Percentiles rank a stretch among this genome's conserved stretches.
Evolutionary conservation across 2,329 filamentous ascomycete species (phyloP).

Genomic region (Helotiales sp.): DNA sequence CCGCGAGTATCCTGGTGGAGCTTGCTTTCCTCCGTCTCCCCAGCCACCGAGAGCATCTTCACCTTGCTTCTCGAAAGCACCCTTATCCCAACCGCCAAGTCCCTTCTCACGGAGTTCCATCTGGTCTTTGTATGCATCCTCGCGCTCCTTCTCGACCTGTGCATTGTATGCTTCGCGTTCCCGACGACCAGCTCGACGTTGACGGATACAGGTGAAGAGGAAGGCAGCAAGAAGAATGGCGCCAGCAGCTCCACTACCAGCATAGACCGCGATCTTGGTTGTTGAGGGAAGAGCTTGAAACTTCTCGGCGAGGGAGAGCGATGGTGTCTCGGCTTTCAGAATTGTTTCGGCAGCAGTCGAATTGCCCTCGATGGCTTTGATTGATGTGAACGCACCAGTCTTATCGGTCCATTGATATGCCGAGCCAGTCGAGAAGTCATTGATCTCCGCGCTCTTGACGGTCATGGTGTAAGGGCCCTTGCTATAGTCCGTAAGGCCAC

Average conservation of each 20-base stretch:
- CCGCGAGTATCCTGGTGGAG: slow-evolving; percentile 5
- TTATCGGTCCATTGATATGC: slow-evolving; percentile 66
- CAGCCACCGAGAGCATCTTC: slow-evolving; percentile 33
- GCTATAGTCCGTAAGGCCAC: slow-evolving; percentile 65
- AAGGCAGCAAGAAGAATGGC: slow-evolving; percentile 43
- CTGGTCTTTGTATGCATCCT: slow-evolving; percentile 29
- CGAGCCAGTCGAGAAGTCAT: slow-evolving; percentile 60
- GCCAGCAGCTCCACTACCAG: slow-evolving; percentile 45
- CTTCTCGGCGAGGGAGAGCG: slow-evolving; percentile 50
- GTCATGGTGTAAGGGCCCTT: slow-evolving; percentile 72
- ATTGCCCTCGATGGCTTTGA: slow-evolving; percentile 58
- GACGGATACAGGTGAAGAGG: slow-evolving; percentile 55
- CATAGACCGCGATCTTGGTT: slow-evolving; percentile 56
- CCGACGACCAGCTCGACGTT: slow-evolving; percentile 51
- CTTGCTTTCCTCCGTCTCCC: slow-evolving; percentile 22
- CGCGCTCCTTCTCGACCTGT: slow-evolving; percentile 32
- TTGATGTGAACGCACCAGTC: slow-evolving; percentile 63
- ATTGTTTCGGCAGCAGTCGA: slow-evolving; percentile 53
- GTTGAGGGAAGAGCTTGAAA: slow-evolving; percentile 51
- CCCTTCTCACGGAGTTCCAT: slow-evolving; percentile 34
- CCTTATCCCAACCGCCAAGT: slow-evolving; percentile 29
- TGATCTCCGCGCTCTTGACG: slow-evolving; percentile 59
- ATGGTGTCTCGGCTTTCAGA: slow-evolving; percentile 29
- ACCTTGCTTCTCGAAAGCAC: slow-evolving; percentile 23
- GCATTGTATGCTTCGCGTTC: slow-evolving; percentile 47